Conservation (phyloP, 805 yeast genomes). For the Vanderwaltozyma tropicalis region DNA sequence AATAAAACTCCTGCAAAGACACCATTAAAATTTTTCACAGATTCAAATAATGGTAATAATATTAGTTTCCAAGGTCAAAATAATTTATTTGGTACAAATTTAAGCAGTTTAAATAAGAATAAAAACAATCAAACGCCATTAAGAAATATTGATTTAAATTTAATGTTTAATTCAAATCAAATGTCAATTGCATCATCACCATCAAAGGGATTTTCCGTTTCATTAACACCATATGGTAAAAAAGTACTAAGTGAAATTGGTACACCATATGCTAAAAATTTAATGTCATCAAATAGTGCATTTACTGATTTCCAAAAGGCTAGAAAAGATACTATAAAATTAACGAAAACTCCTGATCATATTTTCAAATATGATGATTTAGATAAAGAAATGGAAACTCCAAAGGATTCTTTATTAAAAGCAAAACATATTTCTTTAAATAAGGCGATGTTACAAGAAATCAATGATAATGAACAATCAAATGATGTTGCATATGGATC, state of each 20-base stretch:
- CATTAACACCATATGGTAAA: conserved; percentile 28
- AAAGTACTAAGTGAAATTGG: conserved; percentile 24
- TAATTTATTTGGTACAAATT: conserved; percentile 3
- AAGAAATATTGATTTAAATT: conserved; percentile 24
- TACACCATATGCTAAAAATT: conserved; percentile 20
- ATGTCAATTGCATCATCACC: conserved; percentile 22
- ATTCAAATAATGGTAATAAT: conserved; percentile 5
- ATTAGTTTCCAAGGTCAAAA: conserved; percentile 3
- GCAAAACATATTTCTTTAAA: background rate
- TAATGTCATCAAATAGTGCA: conserved; percentile 24
- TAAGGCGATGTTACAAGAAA: background rate
- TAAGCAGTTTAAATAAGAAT: background rate
- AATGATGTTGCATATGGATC: conserved; percentile 22
- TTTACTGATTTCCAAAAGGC: conserved; percentile 27
- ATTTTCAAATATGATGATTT: background rate
- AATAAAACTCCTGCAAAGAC: conserved; percentile 29
- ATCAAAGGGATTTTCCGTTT: conserved; percentile 19
- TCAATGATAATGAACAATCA: conserved; percentile 4
- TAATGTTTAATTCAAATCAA: conserved; percentile 24
- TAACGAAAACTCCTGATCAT: conserved; percentile 9
- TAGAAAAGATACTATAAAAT: conserved; percentile 15
- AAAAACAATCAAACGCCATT: conserved; percentile 18
- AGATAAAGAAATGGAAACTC: conserved; percentile 1
- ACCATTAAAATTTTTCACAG: conserved; percentile 24
- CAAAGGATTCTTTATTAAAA: background rate